Evolutionary conservation across 1,284 basidiomycete genomes (phyloP), one percentile per base, ranked within the genome.

Genomic region (Cryptococcus sp.): DNA sequence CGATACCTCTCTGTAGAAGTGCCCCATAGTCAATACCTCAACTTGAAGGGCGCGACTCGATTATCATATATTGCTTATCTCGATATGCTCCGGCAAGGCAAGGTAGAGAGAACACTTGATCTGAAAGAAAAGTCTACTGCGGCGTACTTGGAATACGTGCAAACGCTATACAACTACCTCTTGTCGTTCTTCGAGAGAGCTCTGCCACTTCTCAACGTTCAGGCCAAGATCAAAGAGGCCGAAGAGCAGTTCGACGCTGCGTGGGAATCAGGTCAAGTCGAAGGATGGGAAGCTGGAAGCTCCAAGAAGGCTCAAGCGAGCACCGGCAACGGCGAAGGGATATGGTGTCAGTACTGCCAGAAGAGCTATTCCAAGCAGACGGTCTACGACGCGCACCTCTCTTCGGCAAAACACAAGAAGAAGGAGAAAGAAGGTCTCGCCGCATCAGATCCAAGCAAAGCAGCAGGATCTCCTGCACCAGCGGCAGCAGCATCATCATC

Each of bases 321-420:
- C 17, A 64, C 69, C 29, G 65, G 62, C 45, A 73, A 74, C 11
- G 78, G 72, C 10, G 81, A 82, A 25, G 91, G 92, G 1, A 91
- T 98, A 57, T 99, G 95, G 95, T 99, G 96, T 82, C 82, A 87
- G 48, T 91, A 93, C 54, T 99, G 93, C 74, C 90, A 93, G 76
- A 93, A 94, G 73, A 82, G 84, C 61, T 99, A 98, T 77, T 86
- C 94, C 15, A 99, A 98, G 77, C 91, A 97, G 77, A 97, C 95
- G 0, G 96, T 99, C 5, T 99, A 94, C 77, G 92, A 97, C 69
- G 94, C 93, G 5, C 96, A 99, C 75, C 80, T 99, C 49, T 91
- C 86, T 10, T 95, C 93, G 29, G 93, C 92, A 78, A 97, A 93
- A 76, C 96, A 99, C 75, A 81, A 91, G 73, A 99, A 98, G 85